These are phyloP conservation scores for Catunica adiposa DNA, from an alignment of 2,329 filamentous ascomycete genomes.

Conservation along the genomic window DNA sequence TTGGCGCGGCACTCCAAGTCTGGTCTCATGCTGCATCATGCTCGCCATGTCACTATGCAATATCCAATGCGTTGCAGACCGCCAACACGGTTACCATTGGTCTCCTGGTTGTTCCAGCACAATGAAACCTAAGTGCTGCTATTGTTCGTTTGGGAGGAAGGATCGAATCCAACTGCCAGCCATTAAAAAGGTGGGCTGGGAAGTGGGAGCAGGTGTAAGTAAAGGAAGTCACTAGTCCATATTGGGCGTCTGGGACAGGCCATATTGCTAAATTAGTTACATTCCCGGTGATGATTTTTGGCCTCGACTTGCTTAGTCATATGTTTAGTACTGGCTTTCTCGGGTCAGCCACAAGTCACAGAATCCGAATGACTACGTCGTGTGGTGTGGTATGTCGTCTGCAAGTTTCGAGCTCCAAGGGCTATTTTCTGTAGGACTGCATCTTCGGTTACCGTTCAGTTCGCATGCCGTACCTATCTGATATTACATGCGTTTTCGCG, in stretches of 20 bases:
- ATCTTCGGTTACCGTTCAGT: background rate
- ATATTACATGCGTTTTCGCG: background rate
- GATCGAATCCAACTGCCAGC: conserved; percentile 3
- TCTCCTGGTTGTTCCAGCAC: background rate
- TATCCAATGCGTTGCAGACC: background rate
- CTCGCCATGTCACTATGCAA: no score
- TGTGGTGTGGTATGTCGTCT: background rate
- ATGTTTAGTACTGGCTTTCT: no score
- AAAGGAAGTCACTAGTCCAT: background rate
- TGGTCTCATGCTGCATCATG: no score
- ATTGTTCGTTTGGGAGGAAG: conserved; percentile 1
- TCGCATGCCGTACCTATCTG: background rate
- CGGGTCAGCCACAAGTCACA: background rate
- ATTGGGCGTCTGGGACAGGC: background rate
- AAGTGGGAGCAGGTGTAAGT: background rate
- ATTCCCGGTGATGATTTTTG: no score
- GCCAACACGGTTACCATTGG: background rate
- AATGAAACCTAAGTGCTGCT: background rate
- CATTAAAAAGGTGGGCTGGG: conserved; percentile 12
- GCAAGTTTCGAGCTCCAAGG: background rate
- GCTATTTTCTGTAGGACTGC: background rate
- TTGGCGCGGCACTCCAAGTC: no score
- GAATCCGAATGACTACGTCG: background rate
- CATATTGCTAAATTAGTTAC: background rate
- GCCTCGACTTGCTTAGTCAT: no score